Base-by-base conservation (phyloP, 805 yeast genomes). In the Diddensiella caesifluorescens region DNA sequence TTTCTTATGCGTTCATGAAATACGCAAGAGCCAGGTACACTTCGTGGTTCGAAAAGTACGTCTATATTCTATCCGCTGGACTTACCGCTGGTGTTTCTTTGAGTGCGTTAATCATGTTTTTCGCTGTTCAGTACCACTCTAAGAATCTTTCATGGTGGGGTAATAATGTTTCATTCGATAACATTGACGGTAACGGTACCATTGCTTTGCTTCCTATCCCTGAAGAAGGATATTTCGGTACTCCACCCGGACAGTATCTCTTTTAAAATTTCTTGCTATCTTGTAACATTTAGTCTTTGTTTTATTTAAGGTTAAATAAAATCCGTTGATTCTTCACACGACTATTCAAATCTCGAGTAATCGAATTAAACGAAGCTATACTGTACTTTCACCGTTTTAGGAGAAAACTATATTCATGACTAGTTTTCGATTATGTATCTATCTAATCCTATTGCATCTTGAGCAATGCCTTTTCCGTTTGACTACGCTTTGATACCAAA, bases 61-160 rank as follows among this genome's bases (percentile, higher is more conserved):
- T 71, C 52, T 73, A 72, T 50, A 63, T 73, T 12, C 57, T 73
- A 38, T 67, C 71, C 32, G 65, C 73, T 42, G 75, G 72, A 1
- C 54, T 73, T 10, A 67, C 71, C 5, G 72, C 75, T 2, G 78
- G 77, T 1, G 67, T 69, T 13, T 76, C 75, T 1, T 65, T 70
- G 44, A 63, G 73, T 44, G 73, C 74, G 0, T 53, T 73, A 30
- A 35, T 71, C 35, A 64, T 68, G 16, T 71, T 71, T 51, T 68
- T 70, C 50, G 57, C 68, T 0, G 68, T 69, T 3, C 67, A 61
- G 33, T 69, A 2, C 51, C 68, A 12, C 9, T 46, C 22, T 23
- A 28, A 22, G 13, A 51, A 52, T 5, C 31, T 69, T 3, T 6
- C 5, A n/a, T 47, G 87, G 87, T 80, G 87, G 87, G 87, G 87